Evolutionary conservation across 306 rosid genomes (phyloP).

Genomic region (Crataegus laevigata): DNA sequence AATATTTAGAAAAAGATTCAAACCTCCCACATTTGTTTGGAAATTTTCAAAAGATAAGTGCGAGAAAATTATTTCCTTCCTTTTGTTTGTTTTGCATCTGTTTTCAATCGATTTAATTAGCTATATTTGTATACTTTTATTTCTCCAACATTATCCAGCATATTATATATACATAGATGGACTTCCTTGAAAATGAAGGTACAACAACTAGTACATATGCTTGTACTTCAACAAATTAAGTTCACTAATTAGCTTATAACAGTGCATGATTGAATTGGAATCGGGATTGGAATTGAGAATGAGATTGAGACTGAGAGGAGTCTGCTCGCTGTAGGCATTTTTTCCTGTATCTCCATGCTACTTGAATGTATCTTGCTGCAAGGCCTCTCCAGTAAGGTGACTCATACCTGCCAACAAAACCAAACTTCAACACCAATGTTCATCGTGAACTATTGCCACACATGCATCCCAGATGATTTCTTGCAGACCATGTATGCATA

Average conservation of each 20-base stretch:
- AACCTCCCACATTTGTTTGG: too few species aligned
- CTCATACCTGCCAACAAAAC: constrained; percentile 43
- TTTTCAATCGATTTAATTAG: too few species aligned
- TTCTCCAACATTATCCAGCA: too few species aligned
- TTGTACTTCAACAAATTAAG: too few species aligned
- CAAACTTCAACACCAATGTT: neutral
- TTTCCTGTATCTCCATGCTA: constrained; percentile 67
- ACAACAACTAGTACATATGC: too few species aligned
- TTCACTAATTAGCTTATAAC: neutral
- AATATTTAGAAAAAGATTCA: too few species aligned
- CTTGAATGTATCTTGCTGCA: constrained; percentile 64
- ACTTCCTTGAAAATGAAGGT: too few species aligned
- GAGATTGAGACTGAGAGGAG: constrained; percentile 7
- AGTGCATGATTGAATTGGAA: neutral
- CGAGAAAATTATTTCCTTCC: too few species aligned
- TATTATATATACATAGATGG: too few species aligned
- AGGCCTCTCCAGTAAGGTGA: constrained; percentile 71
- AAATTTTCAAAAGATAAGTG: too few species aligned
- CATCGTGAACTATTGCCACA: neutral
- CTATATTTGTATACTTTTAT: too few species aligned
- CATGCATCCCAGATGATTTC: neutral
- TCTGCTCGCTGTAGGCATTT: constrained; percentile 43
- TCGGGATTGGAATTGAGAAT: neutral
- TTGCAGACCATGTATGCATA: neutral
- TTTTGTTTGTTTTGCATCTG: too few species aligned